Conservation (phyloP, 768 basidiomycete species). For the Boletus vinaceobasis region DNA sequence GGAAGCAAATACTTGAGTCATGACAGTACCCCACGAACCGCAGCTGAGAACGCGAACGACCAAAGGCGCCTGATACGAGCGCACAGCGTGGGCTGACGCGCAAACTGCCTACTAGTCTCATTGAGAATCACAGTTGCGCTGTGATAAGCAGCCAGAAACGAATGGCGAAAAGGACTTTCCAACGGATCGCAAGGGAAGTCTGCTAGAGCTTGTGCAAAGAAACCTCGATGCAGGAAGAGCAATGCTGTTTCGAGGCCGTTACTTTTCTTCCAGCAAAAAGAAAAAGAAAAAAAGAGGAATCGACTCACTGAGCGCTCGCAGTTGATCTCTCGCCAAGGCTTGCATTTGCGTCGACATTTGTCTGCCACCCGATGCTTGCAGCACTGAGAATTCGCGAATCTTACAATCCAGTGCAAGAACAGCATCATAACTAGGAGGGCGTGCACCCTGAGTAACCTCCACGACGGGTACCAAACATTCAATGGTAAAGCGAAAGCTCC, state of each 20-base stretch:
- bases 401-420: slow-evolving; percentile 50
- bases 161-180: slow-evolving; percentile 45
- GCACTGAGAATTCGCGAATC: slow-evolving; percentile 39
- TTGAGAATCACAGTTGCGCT: slow-evolving; percentile 47
- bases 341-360: slow-evolving; percentile 41
- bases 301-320: slow-evolving; percentile 42
- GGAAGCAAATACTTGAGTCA: neutral
- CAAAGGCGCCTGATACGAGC: slow-evolving; percentile 58
- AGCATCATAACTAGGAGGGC: slow-evolving; percentile 43
- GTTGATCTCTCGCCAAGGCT: slow-evolving; percentile 40
- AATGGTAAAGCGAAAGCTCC: slow-evolving; percentile 41
- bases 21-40: slow-evolving; percentile 36
- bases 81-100: slow-evolving; percentile 42
- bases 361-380: slow-evolving; percentile 17
- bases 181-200: slow-evolving; percentile 47
- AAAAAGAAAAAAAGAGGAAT: neutral
- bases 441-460: slow-evolving; percentile 38
- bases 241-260: slow-evolving; percentile 36
- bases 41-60: slow-evolving; percentile 53
- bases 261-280: neutral
- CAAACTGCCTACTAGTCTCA: slow-evolving; percentile 40
- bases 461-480: slow-evolving; percentile 45
- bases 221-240: slow-evolving; percentile 53
- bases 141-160: slow-evolving; percentile 50
- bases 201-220: slow-evolving; percentile 54